Base-by-base conservation (phyloP, 106 monocot species). In the Triglochin maritima region DNA sequence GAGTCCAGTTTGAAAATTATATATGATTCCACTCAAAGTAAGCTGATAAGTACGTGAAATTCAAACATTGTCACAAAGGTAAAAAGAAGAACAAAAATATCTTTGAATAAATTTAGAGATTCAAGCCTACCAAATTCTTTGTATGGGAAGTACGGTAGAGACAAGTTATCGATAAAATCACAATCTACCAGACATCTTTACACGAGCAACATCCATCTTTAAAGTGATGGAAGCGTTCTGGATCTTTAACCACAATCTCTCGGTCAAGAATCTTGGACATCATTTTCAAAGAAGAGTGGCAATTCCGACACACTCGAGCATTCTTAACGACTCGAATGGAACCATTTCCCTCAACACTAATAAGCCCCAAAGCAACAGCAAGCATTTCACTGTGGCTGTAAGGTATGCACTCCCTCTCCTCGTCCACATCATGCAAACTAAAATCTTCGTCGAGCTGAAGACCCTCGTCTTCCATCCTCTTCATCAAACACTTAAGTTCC, bases 341-440 rank as follows among this genome's bases (percentile, higher is more conserved):
- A 2, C 49, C 60, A 16, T 58, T 64, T 10, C 17, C 64, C 45
- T 16, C 57, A 12, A 63, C 61, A 66, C 79, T 76, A 52, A 87
- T 78, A 66, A 87, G 62, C 63, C 83, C 87, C 4, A 87, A 79
- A 45, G 69, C 79, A 17, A 87, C 72, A 5, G 83, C 83, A n/a
- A 87, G 58, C 72, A 87, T 69, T 72, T 83, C 83, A 9, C 87
- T 83, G 62, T 87, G 87, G 12, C 83, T 81, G 3, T 9, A 41
- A 29, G 69, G 67, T 49, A 79, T 65, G 54, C 81, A 77, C 43
- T 81, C 87, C 74, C 76, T 84, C 79, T 87, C 84, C 44, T 79
- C 76, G 9, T 87, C 83, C 0, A 87, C 83, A 50, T 87, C 83
- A 54, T 87, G 87, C 64, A 87, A 65, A 66, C 81, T 69, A 43